Evolutionary conservation across 495 filamentous ascomycete species (phyloP).

Genomic region (Cudoniella acicularis): DNA sequence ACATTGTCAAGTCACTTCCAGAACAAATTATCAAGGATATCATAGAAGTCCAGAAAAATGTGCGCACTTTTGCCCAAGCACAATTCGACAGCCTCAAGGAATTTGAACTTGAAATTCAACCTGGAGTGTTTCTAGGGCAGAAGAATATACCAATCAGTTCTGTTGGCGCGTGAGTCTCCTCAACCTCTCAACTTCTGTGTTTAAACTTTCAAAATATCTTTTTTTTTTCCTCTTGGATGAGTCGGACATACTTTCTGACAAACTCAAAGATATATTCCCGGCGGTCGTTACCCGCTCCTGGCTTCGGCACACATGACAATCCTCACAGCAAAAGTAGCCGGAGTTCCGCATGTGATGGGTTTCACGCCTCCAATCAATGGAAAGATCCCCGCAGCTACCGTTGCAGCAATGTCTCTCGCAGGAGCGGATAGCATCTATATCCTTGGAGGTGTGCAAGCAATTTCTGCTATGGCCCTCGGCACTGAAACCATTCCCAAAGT

Average conservation of each 20-base stretch:
- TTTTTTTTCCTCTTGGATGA: background rate
- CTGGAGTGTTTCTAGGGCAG: slow-evolving; percentile 46
- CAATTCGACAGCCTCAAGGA: slow-evolving; percentile 41
- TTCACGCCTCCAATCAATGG: slow-evolving; percentile 51
- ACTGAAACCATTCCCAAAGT: slow-evolving; percentile 53
- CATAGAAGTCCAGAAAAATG: slow-evolving; percentile 48
- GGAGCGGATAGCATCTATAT: slow-evolving; percentile 51
- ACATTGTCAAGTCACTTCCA: slow-evolving; percentile 33
- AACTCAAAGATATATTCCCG: slow-evolving; percentile 41
- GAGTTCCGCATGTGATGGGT: slow-evolving; percentile 44
- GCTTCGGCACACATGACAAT: slow-evolving; percentile 58
- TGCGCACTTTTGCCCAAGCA: slow-evolving; percentile 44
- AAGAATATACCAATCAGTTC: slow-evolving; percentile 42
- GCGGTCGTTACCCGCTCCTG: slow-evolving; percentile 50
- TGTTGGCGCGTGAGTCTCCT: slow-evolving; percentile 24
- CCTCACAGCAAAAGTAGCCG: slow-evolving; percentile 52
- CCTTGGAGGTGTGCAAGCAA: slow-evolving; percentile 50
- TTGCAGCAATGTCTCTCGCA: slow-evolving; percentile 51
- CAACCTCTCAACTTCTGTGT: no score
- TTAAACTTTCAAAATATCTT: background rate
- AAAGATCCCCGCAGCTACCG: slow-evolving; percentile 44
- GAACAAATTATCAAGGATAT: slow-evolving; percentile 48
- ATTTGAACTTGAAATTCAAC: slow-evolving; percentile 46
- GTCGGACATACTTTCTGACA: background rate
- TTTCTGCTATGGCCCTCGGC: slow-evolving; percentile 66